Conservation (phyloP, 805 yeast species). For the Candida tallmaniae region DNA sequence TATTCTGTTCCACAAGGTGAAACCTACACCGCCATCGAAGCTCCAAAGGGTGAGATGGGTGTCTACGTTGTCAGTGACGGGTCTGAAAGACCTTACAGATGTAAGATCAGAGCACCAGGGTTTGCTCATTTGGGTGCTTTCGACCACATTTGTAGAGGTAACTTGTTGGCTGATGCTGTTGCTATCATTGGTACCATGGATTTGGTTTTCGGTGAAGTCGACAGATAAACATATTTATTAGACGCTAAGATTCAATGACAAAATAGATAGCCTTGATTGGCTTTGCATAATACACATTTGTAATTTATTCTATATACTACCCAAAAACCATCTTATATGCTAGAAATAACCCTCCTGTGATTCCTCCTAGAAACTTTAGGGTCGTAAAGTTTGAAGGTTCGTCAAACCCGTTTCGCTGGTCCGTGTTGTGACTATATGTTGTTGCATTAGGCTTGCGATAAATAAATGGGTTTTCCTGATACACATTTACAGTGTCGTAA, state of each 20-base stretch:
- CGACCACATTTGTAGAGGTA: constrained; percentile 82
- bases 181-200: constrained; percentile 96
- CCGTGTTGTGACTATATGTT: constrained; percentile 3
- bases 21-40: constrained; percentile 87
- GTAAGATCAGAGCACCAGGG: constrained; percentile 93
- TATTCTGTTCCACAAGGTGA: constrained; percentile 87
- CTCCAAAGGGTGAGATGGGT: constrained; percentile 95
- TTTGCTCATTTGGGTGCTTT: constrained; percentile 87
- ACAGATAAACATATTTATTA: constrained; percentile 49
- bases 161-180: constrained; percentile 85
- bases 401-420: constrained; percentile 7
- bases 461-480: constrained; percentile 25
- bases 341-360: constrained; percentile 24
- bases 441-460: constrained; percentile 29
- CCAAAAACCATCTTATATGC: constrained; percentile 19
- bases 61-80: constrained; percentile 88
- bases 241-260: neutral
- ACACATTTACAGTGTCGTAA: constrained; percentile 4
- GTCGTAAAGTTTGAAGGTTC: constrained; percentile 18
- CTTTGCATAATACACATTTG: constrained; percentile 6
- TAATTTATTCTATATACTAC: constrained; percentile 1
- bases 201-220: constrained; percentile 91
- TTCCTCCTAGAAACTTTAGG: constrained; percentile 27
- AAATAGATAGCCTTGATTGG: neutral
- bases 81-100: constrained; percentile 83